phyloP scores from a whole-genome alignment of 1,284 basidiomycete species.

The Pseudozyma tsukubaensis region DNA sequence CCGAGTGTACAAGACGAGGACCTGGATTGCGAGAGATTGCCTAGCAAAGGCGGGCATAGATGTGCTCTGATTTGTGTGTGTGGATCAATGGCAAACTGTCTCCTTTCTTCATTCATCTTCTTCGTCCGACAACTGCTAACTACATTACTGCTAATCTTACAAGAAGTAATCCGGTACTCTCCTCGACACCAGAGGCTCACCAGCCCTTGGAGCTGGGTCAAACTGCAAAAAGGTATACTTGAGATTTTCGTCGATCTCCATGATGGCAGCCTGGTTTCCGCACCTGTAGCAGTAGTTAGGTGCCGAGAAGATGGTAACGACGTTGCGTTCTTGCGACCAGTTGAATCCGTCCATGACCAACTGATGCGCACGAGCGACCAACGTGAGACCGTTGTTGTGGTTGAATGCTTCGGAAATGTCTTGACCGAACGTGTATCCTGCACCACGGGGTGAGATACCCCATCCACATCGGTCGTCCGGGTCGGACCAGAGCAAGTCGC shows the following conservation, averaged over 20 bases:
- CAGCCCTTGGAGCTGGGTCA: constrained; percentile 96
- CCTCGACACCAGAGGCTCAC: constrained; percentile 96
- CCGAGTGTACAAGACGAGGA: too few relatives aligned
- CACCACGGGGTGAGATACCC: constrained; percentile 98
- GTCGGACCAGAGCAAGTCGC: constrained; percentile 98
- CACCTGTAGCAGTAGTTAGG: constrained; percentile 92
- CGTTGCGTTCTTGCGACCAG: constrained; percentile 99
- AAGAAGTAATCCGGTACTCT: constrained; percentile 85
- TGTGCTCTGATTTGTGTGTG: too few relatives aligned
- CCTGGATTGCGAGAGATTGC: too few relatives aligned
- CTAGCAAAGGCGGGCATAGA: not conserved
- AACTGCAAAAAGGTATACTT: constrained; percentile 98
- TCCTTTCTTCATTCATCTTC: not conserved
- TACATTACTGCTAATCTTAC: constrained; percentile 28
- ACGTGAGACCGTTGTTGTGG: constrained; percentile 97
- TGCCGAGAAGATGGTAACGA: constrained; percentile 99
- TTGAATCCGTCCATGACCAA: constrained; percentile 98
- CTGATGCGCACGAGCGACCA: constrained; percentile 74
- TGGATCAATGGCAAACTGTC: too few relatives aligned
- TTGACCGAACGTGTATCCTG: constrained; percentile 98
- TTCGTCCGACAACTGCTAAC: too few relatives aligned
- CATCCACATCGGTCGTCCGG: constrained; percentile 99
- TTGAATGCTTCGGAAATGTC: constrained; percentile 98
- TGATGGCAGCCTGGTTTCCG: constrained; percentile 99
- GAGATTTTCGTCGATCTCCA: constrained; percentile 99